Conservation (phyloP, 371 early-diverging fungal genomes). For the Caulochytrium protostelioides region DNA sequence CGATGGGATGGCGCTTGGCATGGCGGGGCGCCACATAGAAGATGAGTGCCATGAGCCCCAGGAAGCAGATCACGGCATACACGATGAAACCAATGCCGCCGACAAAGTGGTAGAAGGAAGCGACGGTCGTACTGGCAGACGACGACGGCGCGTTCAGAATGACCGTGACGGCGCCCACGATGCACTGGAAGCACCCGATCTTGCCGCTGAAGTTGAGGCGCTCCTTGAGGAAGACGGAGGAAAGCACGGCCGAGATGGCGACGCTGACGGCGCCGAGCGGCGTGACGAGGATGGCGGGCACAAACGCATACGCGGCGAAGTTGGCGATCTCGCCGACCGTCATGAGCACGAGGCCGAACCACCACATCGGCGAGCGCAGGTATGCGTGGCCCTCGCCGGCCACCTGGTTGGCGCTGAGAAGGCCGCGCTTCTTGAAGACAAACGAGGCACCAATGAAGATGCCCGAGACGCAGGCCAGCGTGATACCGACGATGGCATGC, state of each 20-base stretch:
- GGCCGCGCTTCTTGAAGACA: slow-evolving; percentile 81
- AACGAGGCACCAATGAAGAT: slow-evolving; percentile 72
- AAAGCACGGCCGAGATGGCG: slow-evolving; percentile 43
- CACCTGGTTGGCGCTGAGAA: slow-evolving; percentile 35
- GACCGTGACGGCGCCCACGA: slow-evolving; percentile 28
- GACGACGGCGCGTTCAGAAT: slow-evolving; percentile 30
- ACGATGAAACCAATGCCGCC: slow-evolving; percentile 37
- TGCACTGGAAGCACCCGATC: slow-evolving; percentile 23
- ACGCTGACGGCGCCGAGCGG: slow-evolving; percentile 76
- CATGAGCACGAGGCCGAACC: slow-evolving; percentile 79
- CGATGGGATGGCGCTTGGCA: slow-evolving; percentile 33
- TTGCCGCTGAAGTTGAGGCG: slow-evolving; percentile 21
- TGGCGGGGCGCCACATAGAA: slow-evolving; percentile 29
- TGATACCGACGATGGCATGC: slow-evolving; percentile 19
- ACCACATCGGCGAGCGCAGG: slow-evolving; percentile 66
- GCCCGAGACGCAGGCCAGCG: slow-evolving; percentile 57
- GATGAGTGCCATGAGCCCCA: slow-evolving; percentile 39
- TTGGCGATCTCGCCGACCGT: slow-evolving; percentile 71
- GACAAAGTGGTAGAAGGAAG: slow-evolving; percentile 12
- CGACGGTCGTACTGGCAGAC: slow-evolving; percentile 13
- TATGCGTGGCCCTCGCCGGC: slow-evolving; percentile 62
- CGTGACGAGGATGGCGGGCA: slow-evolving; percentile 81
- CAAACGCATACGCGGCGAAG: slow-evolving; percentile 85
- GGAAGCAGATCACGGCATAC: slow-evolving; percentile 41
- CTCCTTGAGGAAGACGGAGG: slow-evolving; percentile 22